These are phyloP conservation scores for Monosporascus ibericus DNA, from an alignment of 2,329 filamentous ascomycete genomes.

Conservation along the genomic window DNA sequence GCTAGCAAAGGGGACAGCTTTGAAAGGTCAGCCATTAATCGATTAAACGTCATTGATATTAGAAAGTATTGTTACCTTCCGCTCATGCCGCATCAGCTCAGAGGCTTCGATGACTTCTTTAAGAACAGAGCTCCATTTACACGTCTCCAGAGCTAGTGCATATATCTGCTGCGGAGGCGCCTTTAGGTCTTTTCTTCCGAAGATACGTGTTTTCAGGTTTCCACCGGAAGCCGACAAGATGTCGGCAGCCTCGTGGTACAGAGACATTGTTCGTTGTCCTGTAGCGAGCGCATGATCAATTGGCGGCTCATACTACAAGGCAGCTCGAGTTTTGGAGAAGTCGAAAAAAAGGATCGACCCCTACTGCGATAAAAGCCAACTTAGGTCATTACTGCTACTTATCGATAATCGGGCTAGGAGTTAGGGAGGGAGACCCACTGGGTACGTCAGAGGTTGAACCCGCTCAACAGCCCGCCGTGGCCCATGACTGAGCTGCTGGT, in stretches of 20 bases:
- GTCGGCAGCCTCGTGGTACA: slow-evolving; percentile 86
- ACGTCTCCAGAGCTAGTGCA: slow-evolving; percentile 76
- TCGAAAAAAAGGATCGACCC: no score
- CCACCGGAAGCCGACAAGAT: slow-evolving; percentile 68
- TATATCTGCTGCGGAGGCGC: slow-evolving; percentile 78
- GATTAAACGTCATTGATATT: slow-evolving; percentile 1
- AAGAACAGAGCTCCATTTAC: slow-evolving; percentile 83
- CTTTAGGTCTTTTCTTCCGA: slow-evolving; percentile 66
- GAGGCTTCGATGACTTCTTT: slow-evolving; percentile 85
- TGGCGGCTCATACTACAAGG: background rate
- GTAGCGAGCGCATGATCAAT: slow-evolving; percentile 6
- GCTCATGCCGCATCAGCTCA: slow-evolving; percentile 70
- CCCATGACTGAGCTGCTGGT: no score
- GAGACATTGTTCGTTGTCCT: slow-evolving; percentile 58
- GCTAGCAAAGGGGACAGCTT: slow-evolving; percentile 77
- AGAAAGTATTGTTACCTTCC: slow-evolving; percentile 57
- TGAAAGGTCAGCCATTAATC: slow-evolving; percentile 11
- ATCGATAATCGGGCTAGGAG: no score
- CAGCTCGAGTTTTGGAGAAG: no score
- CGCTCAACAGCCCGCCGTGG: no score
- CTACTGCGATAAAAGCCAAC: no score
- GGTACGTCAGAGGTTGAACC: no score
- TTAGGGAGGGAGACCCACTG: no score
- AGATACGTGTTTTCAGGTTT: slow-evolving; percentile 82
- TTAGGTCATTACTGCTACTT: no score